Evolutionary conservation across 116 monocot genomes (phyloP), one percentile per base, ranked within the genome.

Genomic region (Cymodocea nodosa): DNA sequence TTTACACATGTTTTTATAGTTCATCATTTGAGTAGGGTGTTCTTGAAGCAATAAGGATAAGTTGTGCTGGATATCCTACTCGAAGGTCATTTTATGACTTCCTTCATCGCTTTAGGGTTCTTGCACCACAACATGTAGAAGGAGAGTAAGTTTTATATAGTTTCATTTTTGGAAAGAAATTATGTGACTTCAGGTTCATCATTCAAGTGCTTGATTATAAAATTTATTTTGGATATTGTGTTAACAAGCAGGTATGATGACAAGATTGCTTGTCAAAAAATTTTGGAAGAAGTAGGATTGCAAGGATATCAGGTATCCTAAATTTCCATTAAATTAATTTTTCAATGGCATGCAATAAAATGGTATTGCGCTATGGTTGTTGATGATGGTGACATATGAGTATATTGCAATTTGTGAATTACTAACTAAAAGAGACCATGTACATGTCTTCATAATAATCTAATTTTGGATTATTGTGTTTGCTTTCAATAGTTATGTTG

Each of bases 41-140:
- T 51, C 83, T 86, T 74, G 86, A 86, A 76, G 86, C 86, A 66
- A 86, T 86, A 59, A 65, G 83, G 35, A 86, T 86, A 50, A 86
- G 86, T 52, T 86, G 86, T 83, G 83, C 80, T 77, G 86, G 86
- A 56, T 86, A 82, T 77, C 86, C 86, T 23, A 86, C 86, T n/a
- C 77, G 83, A 50, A 75, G 77, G 56, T 80, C 80, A 36, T 86
- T 86, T 69, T 79, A 82, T 75, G 86, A 86, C 65, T 86, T 86
- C 64, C 69, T 86, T 18, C 74, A 75, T 74, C 86, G 86, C 52
- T 86, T 86, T 73, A 80, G 83, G 22, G 59, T 86, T 80, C 86
- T 86, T 69, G 86, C 79, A 48, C 86, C 83, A 59, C 80, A 83
- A 61, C 66, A 80, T 51, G 59, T 86, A 53, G 86, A 77, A 50